Evolutionary conservation across 768 basidiomycete genomes (phyloP), one percentile per base, ranked within the genome.

Genomic region (Lenzites betulinus): DNA sequence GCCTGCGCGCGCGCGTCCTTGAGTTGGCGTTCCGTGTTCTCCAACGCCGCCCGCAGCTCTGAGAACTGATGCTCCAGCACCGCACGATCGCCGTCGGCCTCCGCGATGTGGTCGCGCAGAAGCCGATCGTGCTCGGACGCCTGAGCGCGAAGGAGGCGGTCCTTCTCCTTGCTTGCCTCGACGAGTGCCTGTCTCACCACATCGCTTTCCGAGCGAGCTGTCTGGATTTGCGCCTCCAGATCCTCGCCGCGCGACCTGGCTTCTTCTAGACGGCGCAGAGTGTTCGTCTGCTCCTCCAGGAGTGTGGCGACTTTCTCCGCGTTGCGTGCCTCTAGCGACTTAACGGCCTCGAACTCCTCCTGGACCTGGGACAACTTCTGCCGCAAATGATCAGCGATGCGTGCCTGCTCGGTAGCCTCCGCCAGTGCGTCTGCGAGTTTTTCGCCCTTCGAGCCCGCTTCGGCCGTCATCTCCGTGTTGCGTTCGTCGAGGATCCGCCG

Each of bases 1-100:
- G 81, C 70, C 60, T 87, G 84, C 0, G 83, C 77, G 13, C 78
- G 79, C 12, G 85, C 75, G 39, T 89, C 86, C 68, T 86, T 87
- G 18, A 91, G 70, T 64, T 89, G 83, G 11, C 81, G 80, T 54
- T 85, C 82, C 15, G 80, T 77, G 58, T 81, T 78, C 56, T 89
- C 90, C 51, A 88, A 74, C 8, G 80, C 78, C 1, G 84, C 84
- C 64, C 83, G 81, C 38, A 92, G 75, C 69, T 92, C 90, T 41
- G 83, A 85, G 70, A 90, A 88, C 71, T 94, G 90, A 51, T 95
- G 87, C 74, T 97, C 94, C 47, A 97, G 78, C 15, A 96, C 93
- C 0, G 95, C 94, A 8, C 93, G 84, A 71, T 98, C 95, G 1
- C 94, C 92, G 68, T 97, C 93, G 15, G 94, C 92, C 73, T 98